These are phyloP conservation scores for Tylopilus intermedius DNA, from an alignment of 768 basidiomycete species.

Conservation along the genomic window DNA sequence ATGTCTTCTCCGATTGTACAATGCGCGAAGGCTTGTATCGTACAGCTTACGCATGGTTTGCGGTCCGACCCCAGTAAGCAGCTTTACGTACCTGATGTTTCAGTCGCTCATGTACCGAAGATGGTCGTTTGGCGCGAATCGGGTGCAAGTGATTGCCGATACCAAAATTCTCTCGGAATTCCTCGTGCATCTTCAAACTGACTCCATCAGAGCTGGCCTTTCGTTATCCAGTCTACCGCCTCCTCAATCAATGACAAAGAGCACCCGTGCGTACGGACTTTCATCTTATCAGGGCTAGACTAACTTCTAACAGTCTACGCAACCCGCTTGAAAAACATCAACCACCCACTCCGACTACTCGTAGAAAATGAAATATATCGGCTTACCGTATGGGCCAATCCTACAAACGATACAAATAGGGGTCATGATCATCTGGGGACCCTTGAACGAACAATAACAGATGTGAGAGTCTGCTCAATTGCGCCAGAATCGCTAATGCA, in stretches of 20 bases:
- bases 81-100: background rate
- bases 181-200: conserved; percentile 67
- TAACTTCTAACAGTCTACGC: conserved; percentile 44
- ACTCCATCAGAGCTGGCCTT: conserved; percentile 56
- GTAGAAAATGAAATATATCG: conserved; percentile 89
- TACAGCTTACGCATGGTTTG: conserved; percentile 88
- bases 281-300: background rate
- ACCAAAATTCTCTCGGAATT: conserved; percentile 85
- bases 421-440: conserved; percentile 55
- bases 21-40: conserved; percentile 73
- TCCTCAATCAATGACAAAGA: conserved; percentile 40
- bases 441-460: conserved; percentile 54
- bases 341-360: conserved; percentile 73
- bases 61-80: conserved; percentile 84
- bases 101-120: conserved; percentile 36
- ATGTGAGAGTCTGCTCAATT: conserved; percentile 41
- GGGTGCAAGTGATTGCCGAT: conserved; percentile 85
- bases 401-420: conserved; percentile 67
- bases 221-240: conserved; percentile 61
- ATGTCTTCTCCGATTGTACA: conserved; percentile 71
- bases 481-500: background rate
- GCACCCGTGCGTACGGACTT: conserved; percentile 35
- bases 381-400: conserved; percentile 87
- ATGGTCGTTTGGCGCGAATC: conserved; percentile 95
- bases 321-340: conserved; percentile 58